Evolutionary conservation across 1,284 basidiomycete species (phyloP), one percentile per base, ranked within the genome.

Genomic region (Schizophyllum commune): DNA sequence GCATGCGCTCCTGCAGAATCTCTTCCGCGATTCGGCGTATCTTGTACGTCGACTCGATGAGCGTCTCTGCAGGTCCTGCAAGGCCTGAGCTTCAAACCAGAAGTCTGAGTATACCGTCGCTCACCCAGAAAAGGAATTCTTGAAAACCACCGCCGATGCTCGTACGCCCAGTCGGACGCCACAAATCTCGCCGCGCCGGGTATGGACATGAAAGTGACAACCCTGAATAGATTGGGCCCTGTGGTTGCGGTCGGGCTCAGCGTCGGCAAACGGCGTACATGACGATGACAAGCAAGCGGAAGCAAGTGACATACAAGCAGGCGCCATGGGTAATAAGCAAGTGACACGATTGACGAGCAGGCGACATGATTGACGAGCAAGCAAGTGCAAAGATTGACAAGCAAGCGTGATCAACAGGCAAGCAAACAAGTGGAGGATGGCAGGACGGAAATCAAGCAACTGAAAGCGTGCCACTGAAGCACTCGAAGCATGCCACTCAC

Each of bases 41-140:
- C 32, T 70, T 68, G 61, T 77, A 70, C 75, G 79, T 77, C 0
- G 75, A 72, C 9, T 74, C 74, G 21, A 81, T 58, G n/a, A 80
- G 61, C 1, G 64, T 66, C 2, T 65, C 65, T 5, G 75, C 57
- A 0, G 62, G 65, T 3, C 39, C 39, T 15, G 63, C 74, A 78
- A 53, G 27, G 52, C 32, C 53, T 13, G 27, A 19, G 17, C 20
- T 6, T 4, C 52, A 47, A 21, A 5, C 32, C 21, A 51, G 56
- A 56, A 57, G 57, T 63, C 65, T 33, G 62, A n/a, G n/a, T n/a
- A n/a, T n/a, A n/a, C n/a, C n/a, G n/a, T n/a, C n/a, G n/a, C n/a
- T n/a, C n/a, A 74, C 71, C 55, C n/a, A 75, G 62, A 22, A 68
- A 55, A 32, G 68, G 61, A 9, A 72, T 56, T 27, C 67, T 68